Percentiles rank a stretch among this genome's conserved stretches.
These are phyloP conservation scores for Lophiotrema nucula DNA, from an alignment of 495 filamentous ascomycete species.

Conservation along the genomic window DNA sequence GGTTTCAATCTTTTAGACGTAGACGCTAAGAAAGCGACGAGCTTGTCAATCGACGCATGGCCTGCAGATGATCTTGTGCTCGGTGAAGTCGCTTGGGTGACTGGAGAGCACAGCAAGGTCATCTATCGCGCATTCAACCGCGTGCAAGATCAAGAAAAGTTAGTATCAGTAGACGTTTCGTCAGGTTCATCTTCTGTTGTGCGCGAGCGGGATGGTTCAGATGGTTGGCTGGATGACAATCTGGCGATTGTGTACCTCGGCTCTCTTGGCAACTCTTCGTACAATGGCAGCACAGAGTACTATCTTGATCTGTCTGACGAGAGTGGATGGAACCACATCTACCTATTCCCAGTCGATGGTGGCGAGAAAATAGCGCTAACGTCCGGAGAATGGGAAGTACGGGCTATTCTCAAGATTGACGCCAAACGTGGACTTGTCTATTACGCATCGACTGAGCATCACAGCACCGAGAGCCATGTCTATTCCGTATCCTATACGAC, in stretches of 20 bases:
- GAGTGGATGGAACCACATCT: conserved; percentile 56
- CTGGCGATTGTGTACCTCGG: conserved; percentile 46
- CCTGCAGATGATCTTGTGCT: conserved; percentile 52
- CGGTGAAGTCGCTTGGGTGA: conserved; percentile 59
- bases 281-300: conserved; percentile 36
- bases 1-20: conserved; percentile 50
- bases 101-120: conserved; percentile 50
- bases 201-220: conserved; percentile 53
- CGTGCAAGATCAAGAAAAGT: conserved; percentile 56
- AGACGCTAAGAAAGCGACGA: conserved; percentile 31
- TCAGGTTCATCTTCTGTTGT: conserved; percentile 39
- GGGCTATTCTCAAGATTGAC: conserved; percentile 51
- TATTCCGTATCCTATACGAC: conserved; percentile 53
- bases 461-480: conserved; percentile 56
- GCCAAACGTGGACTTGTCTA: conserved; percentile 50
- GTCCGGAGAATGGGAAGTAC: conserved; percentile 56
- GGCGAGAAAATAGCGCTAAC: conserved; percentile 50
- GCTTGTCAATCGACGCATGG: conserved; percentile 47
- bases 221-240: conserved; percentile 59
- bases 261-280: conserved; percentile 12
- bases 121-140: conserved; percentile 58
- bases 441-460: conserved; percentile 54
- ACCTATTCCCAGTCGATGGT: conserved; percentile 53
- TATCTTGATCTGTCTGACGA: conserved; percentile 59
- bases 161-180: conserved; percentile 49